phyloP scores from a whole-genome alignment of 306 rosid genomes.

The Citrullus colocynthis region DNA sequence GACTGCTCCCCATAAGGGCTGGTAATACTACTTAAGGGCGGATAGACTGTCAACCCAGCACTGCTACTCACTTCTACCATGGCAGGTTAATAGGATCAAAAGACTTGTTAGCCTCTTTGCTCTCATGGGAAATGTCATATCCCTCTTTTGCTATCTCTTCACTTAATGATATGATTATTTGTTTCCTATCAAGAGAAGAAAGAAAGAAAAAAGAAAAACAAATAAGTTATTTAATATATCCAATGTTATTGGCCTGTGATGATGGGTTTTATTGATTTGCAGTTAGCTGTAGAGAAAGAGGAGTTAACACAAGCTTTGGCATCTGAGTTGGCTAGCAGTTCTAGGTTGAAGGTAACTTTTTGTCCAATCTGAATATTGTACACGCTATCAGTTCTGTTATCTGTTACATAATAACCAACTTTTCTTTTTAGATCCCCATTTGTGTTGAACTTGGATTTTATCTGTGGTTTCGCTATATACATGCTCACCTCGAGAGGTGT shows the following conservation, averaged over 20 bases:
- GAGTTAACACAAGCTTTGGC: conserved; percentile 65
- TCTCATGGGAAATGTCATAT: neutral
- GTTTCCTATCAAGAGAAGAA: neutral
- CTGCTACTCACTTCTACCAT: too few species aligned
- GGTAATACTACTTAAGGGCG: too few species aligned
- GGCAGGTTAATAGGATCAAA: too few species aligned
- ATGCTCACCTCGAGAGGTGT: neutral
- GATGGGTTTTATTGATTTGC: conserved; percentile 13
- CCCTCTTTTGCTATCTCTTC: neutral
- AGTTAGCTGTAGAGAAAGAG: conserved; percentile 88
- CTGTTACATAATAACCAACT: neutral
- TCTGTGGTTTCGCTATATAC: neutral
- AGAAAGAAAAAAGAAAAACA: too few species aligned
- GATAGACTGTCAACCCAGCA: too few species aligned
- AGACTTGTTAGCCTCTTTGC: neutral
- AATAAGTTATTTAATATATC: neutral
- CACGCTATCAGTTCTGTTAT: neutral
- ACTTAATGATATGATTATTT: neutral
- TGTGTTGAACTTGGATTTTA: neutral
- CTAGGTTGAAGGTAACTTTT: conserved; percentile 60
- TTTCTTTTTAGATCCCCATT: neutral
- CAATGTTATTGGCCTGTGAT: neutral
- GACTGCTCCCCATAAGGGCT: too few species aligned
- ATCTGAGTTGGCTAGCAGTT: conserved; percentile 62
- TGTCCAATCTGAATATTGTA: neutral